Base-by-base conservation (phyloP, 2,329 filamentous ascomycete genomes). In the Ilyonectria destructans region DNA sequence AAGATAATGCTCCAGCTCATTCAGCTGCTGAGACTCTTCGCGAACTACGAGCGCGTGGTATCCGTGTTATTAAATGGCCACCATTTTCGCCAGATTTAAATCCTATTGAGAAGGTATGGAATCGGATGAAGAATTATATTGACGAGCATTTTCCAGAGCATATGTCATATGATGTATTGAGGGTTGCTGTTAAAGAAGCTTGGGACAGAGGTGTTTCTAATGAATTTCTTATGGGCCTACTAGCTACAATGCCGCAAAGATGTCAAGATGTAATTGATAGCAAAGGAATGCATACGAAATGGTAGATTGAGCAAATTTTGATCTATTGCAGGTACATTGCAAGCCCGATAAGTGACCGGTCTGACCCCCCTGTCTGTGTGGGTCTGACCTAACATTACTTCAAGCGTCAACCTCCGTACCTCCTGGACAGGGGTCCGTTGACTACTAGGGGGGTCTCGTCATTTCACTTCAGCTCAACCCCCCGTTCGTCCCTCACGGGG, bases 91-190 rank as follows among this genome's bases (percentile, higher is more conserved):
- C 48, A 17, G 23, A 51, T 51, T 51, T 51, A 21, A 51, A 51
- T 26, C 48, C 48, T 29, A 51, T 51, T 21, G 48, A 51, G 29
- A 51, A 51, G 48, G 48, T 51, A 19, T 51, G 48, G 48, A 51
- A 51, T 51, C n/a, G 48, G 48, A 51, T 51, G 26, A 51, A 51
- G 48, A 51, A 51, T 26, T 51, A 51, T 51, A 54, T 54, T 33
- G 29, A 54, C 17, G 49, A 54, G 49, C 49, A 54, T 26, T 54
- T 54, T 54, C 49, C 49, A 26, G 49, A 54, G 49, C 49, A 54
- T 54, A 54, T 54, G 49, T 54, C 29, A 35, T 54, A 54, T 35
- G 26, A 54, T 54, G 31, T 17, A 35, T 35, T 33, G 23, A 54
- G 49, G 49, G 29, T 26, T 54, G 49, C 49, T 10, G 49, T 54